These are phyloP conservation scores for Colletotrichum camelliae DNA, from an alignment of 2,329 filamentous ascomycete species.

Conservation along the genomic window DNA sequence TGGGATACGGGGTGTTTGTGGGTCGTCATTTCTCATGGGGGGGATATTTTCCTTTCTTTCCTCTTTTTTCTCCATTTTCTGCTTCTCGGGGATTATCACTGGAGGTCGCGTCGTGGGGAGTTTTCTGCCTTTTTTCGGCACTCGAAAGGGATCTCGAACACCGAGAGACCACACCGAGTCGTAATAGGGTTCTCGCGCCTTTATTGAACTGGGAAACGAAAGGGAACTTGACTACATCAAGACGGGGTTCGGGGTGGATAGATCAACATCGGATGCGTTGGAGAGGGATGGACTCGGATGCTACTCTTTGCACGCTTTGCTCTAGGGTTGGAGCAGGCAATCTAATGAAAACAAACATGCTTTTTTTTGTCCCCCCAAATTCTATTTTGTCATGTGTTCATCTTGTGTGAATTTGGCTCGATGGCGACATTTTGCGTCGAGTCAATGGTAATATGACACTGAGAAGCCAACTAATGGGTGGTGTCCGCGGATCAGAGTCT, in stretches of 20 bases:
- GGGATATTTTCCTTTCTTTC: not conserved
- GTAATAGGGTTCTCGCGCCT: conserved; percentile 6
- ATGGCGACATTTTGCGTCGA: not conserved
- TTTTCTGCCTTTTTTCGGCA: conserved; percentile 1
- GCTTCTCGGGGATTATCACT: not conserved
- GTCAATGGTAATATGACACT: not conserved
- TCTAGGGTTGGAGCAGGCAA: not conserved
- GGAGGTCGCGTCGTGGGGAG: conserved; percentile 10
- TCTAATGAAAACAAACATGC: conserved; percentile 12
- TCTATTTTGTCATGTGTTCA: not conserved
- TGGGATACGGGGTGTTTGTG: conserved; percentile 14
- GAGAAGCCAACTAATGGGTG: not conserved
- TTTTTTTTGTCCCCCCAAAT: not conserved
- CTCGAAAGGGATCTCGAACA: not conserved
- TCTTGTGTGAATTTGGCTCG: not conserved
- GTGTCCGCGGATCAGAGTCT: not conserved
- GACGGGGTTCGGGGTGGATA: conserved; percentile 1
- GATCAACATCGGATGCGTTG: conserved; percentile 7
- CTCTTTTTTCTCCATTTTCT: not conserved
- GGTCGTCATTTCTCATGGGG: not conserved
- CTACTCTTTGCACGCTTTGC: conserved; percentile 5
- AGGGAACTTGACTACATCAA: conserved; percentile 16
- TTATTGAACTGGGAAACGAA: not conserved
- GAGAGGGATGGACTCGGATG: conserved; percentile 1
- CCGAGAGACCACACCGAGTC: not conserved